Base-by-base conservation (phyloP, 1,284 basidiomycete species). In the Fomitopsis betulina region DNA sequence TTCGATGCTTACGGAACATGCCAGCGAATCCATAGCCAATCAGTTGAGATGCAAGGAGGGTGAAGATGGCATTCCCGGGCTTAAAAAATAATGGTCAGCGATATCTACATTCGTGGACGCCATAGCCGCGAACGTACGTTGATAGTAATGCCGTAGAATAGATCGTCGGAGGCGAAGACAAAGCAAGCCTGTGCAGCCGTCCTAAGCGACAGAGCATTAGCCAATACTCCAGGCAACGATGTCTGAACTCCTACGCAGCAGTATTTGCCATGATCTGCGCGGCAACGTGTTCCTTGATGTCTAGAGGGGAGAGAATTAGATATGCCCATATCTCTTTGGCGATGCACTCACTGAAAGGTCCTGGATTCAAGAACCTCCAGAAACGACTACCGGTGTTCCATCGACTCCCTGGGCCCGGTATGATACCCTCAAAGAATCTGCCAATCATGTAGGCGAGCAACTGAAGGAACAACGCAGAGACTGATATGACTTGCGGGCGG, bases 281-380 rank as follows among this genome's bases (percentile, higher is more conserved):
- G 3, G 81, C 79, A 37, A 82, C 80, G 65, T 85, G 82, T 65
- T 86, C 84, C 72, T 82, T 82, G 67, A 83, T 74, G 67, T 84
- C 79, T 80, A 53, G 21, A 51, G 27, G n/a, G 19, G 25, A 35
- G 9, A 35, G 39, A 35, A 43, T 27, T 38, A 45, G 27, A 10
- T 55, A 27, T 21, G 40, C 6, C 4, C 2, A 19, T n/a, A 56
- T 13, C 21, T 25, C 35, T 30, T 3, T 30, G 15, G 17, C 13
- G 25, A 12, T 2, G 12, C 21, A 70, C 75, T 40, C 60, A 82
- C 80, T 84, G 72, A 83, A 84, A 8, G 77, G 76, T 0, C 81
- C 81, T n/a, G 78, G 81, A 65, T 83, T 83, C 65, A 83, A 65
- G 67, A 75, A 80, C 57, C 79, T 74, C 82, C 76, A 85, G 66